Percentiles rank a stretch among this genome's conserved stretches.
Conservation (phyloP, 805 yeast species). For the Saccharomycopsis synnaedendra region DNA sequence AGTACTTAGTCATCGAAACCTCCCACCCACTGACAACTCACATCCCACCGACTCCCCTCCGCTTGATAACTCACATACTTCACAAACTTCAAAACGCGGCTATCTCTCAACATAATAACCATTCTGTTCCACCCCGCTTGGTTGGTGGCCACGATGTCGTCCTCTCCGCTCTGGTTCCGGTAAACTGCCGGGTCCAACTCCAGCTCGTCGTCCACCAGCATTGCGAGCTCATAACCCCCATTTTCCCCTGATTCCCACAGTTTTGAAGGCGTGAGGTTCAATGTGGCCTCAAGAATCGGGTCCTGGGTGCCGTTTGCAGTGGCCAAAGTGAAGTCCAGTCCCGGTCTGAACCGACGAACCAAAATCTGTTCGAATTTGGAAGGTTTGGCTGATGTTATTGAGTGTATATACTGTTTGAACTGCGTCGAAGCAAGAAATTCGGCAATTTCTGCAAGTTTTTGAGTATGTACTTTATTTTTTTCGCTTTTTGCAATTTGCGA, state of each 20-base stretch:
- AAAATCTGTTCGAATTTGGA: constrained; percentile 50
- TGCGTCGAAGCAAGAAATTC: constrained; percentile 46
- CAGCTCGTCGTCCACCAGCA: constrained; percentile 45
- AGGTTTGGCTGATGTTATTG: constrained; percentile 51
- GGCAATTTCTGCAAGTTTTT: constrained; percentile 40
- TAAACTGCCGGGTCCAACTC: constrained; percentile 68
- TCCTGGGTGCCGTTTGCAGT: constrained; percentile 33
- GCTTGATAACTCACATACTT: constrained; percentile 87
- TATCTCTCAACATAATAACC: constrained; percentile 69
- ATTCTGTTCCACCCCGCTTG: constrained; percentile 81
- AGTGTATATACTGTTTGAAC: constrained; percentile 59
- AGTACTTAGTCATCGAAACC: constrained; percentile 20
- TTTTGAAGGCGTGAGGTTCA: constrained; percentile 67
- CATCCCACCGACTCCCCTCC: constrained; percentile 88
- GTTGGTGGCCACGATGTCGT: constrained; percentile 64
- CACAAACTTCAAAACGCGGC: constrained; percentile 78
- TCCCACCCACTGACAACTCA: constrained; percentile 70
- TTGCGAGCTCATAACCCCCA: constrained; percentile 92
- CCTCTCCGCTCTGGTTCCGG: constrained; percentile 40
- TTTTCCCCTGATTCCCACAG: constrained; percentile 85
- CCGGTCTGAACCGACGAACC: constrained; percentile 87
- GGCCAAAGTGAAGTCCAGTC: constrained; percentile 86
- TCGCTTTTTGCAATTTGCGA: constrained; percentile 18
- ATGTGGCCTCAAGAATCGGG: constrained; percentile 64
- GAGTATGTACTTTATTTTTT: neutral